Percentiles rank a stretch among this genome's conserved stretches.
Conservation (phyloP, 1,284 basidiomycete species). For the Leucoagaricus sp. region DNA sequence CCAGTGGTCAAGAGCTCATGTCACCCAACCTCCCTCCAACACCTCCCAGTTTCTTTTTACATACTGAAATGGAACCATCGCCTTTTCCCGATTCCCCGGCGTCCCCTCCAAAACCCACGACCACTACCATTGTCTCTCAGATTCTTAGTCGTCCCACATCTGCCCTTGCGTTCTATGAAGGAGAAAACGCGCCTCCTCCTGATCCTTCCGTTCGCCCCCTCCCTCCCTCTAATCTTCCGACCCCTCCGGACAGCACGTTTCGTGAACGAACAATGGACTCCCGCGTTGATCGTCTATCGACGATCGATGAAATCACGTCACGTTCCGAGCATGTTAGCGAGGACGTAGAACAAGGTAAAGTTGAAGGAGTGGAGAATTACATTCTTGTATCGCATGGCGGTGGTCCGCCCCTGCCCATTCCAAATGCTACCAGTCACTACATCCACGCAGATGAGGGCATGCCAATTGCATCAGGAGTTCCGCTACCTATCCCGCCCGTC, state of each 20-base stretch:
- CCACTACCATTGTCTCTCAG: conserved; percentile 23
- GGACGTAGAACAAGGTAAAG: conserved; percentile 1
- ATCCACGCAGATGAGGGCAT: conserved; percentile 1
- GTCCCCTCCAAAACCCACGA: conserved; percentile 10
- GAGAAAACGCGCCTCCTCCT: conserved; percentile 25
- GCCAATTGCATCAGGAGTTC: background rate
- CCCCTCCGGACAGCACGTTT: conserved; percentile 33
- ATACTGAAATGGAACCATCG: conserved; percentile 19
- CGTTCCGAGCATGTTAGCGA: conserved; percentile 24
- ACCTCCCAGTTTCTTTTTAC: conserved; percentile 31
- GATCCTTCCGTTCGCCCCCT: conserved; percentile 6
- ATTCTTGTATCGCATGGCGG: background rate
- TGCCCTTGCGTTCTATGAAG: conserved; percentile 27
- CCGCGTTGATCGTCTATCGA: conserved; percentile 31
- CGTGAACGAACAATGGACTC: conserved; percentile 21
- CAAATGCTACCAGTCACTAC: conserved; percentile 12
- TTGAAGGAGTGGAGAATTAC: conserved; percentile 2
- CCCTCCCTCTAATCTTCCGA: conserved; percentile 23
- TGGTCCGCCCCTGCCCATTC: conserved; percentile 7
- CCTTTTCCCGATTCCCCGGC: conserved; percentile 18
- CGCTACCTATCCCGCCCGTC: conserved; percentile 8
- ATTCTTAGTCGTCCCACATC: conserved; percentile 14
- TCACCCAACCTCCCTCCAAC: conserved; percentile 19
- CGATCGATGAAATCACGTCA: conserved; percentile 34
- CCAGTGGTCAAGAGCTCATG: background rate